Evolutionary conservation across 768 basidiomycete species (phyloP).

Genomic region (Russula sp.): DNA sequence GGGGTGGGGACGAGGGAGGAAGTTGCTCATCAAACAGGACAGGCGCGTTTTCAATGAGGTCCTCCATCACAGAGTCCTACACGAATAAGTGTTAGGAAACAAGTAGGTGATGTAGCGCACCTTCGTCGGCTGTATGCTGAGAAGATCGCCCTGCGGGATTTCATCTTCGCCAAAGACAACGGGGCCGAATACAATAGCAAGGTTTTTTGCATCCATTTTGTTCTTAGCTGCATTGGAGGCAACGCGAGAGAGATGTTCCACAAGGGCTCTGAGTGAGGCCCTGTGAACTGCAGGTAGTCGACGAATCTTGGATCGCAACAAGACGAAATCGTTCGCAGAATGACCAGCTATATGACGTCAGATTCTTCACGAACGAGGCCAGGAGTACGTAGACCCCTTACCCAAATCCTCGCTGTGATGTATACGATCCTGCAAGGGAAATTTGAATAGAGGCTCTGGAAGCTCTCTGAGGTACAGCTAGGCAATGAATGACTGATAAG

Average conservation of each 20-base stretch:
- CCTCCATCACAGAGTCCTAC: conserved; percentile 75
- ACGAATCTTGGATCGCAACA: conserved; percentile 84
- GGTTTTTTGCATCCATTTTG: conserved; percentile 92
- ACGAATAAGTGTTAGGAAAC: conserved; percentile 4
- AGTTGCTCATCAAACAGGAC: conserved; percentile 58
- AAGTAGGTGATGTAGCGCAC: conserved; percentile 33
- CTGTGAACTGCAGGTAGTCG: conserved; percentile 80
- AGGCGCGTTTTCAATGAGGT: conserved; percentile 66
- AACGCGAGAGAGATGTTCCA: conserved; percentile 80
- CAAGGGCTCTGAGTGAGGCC: conserved; percentile 68
- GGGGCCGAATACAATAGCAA: conserved; percentile 84
- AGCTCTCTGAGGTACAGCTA: conserved; percentile 80
- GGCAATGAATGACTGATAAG: background rate
- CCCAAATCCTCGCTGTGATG: conserved; percentile 76
- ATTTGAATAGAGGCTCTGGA: conserved; percentile 85
- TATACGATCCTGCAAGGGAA: conserved; percentile 71
- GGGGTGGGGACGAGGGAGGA: conserved; percentile 49
- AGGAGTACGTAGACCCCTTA: conserved; percentile 29
- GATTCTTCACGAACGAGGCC: background rate
- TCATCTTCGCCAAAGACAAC: conserved; percentile 93
- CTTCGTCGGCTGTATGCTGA: conserved; percentile 72
- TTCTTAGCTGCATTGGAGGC: conserved; percentile 62
- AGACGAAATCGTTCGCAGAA: conserved; percentile 57
- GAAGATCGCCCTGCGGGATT: conserved; percentile 70
- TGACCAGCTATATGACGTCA: conserved; percentile 53